These are phyloP conservation scores for Paramarasmius palmivorus DNA, from an alignment of 1,284 basidiomycete genomes.

Conservation along the genomic window DNA sequence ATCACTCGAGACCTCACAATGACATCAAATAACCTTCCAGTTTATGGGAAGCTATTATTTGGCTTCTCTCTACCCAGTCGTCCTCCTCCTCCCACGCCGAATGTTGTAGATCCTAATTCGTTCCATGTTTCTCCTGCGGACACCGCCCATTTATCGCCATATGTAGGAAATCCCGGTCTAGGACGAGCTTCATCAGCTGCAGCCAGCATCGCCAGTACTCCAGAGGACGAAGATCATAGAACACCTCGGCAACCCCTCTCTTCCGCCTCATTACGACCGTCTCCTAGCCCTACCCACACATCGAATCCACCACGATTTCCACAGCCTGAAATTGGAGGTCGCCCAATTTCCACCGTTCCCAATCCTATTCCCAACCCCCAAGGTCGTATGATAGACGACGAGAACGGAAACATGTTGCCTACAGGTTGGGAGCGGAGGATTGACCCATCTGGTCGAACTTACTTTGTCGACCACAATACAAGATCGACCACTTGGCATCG, in stretches of 20 bases:
- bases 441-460: slow-evolving; percentile 85
- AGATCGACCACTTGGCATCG: slow-evolving; percentile 49
- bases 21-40: slow-evolving; percentile 84
- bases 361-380: slow-evolving; percentile 1
- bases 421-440: slow-evolving; percentile 92
- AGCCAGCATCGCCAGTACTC: slow-evolving; percentile 17
- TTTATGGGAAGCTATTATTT: slow-evolving; percentile 85
- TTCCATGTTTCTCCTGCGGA: slow-evolving; percentile 32
- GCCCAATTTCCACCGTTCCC: slow-evolving; percentile 11
- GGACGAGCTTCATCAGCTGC: slow-evolving; percentile 13
- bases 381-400: slow-evolving; percentile 53
- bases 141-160: slow-evolving; percentile 31
- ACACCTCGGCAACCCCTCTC: slow-evolving; percentile 20
- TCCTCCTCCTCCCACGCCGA: slow-evolving; percentile 31
- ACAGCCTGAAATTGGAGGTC: slow-evolving; percentile 31
- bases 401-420: slow-evolving; percentile 72
- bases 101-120: slow-evolving; percentile 28
- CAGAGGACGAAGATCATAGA: slow-evolving; percentile 27
- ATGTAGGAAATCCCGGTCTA: slow-evolving; percentile 15
- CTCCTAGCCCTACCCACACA: slow-evolving; percentile 23
- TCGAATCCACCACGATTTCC: slow-evolving; percentile 35
- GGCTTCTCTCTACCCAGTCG: slow-evolving; percentile 59
- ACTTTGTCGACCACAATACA: slow-evolving; percentile 92
- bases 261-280: slow-evolving; percentile 31
- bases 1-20: slow-evolving; percentile 83